phyloP scores from a whole-genome alignment of 2,329 filamentous ascomycete genomes.

The Colletotrichum magnum region DNA sequence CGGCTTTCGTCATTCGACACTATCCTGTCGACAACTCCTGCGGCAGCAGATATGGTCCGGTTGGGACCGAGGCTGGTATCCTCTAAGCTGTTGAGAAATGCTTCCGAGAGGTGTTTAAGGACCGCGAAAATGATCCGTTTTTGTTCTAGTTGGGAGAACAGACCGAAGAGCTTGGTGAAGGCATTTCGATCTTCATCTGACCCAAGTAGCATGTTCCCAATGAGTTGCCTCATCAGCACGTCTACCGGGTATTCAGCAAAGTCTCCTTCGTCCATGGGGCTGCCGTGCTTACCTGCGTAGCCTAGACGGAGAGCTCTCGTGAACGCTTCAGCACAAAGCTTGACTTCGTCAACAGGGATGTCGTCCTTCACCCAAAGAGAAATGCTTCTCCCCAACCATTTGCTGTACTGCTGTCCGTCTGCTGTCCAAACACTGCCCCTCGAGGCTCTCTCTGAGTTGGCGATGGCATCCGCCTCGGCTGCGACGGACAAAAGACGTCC shows the following conservation, averaged over 20 bases:
- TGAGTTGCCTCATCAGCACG: constrained; percentile 53
- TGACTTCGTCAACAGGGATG: constrained; percentile 52
- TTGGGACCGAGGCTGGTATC: constrained; percentile 45
- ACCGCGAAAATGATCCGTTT: constrained; percentile 57
- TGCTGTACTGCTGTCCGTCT: constrained; percentile 74
- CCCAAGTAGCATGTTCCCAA: constrained; percentile 56
- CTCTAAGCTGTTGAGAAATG: constrained; percentile 56
- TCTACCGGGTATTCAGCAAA: constrained; percentile 51
- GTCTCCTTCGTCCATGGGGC: background rate
- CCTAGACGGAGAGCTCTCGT: constrained; percentile 78
- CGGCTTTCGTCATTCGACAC: constrained; percentile 62
- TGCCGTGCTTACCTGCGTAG: constrained; percentile 71
- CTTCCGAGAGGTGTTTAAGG: constrained; percentile 61
- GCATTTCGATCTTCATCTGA: constrained; percentile 39
- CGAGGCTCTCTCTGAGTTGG: constrained; percentile 52
- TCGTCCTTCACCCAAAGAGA: constrained; percentile 55
- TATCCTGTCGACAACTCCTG: constrained; percentile 68
- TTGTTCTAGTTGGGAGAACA: constrained; percentile 59
- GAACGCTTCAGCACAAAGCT: constrained; percentile 63
- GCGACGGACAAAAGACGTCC: constrained; percentile 65
- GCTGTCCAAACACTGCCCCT: constrained; percentile 70
- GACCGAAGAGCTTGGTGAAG: constrained; percentile 52
- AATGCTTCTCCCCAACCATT: constrained; percentile 80
- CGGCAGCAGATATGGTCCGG: constrained; percentile 67
- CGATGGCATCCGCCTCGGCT: constrained; percentile 68